Evolutionary conservation across 1,284 basidiomycete genomes (phyloP), one percentile per base, ranked within the genome.

Genomic region (Irpex sp.): DNA sequence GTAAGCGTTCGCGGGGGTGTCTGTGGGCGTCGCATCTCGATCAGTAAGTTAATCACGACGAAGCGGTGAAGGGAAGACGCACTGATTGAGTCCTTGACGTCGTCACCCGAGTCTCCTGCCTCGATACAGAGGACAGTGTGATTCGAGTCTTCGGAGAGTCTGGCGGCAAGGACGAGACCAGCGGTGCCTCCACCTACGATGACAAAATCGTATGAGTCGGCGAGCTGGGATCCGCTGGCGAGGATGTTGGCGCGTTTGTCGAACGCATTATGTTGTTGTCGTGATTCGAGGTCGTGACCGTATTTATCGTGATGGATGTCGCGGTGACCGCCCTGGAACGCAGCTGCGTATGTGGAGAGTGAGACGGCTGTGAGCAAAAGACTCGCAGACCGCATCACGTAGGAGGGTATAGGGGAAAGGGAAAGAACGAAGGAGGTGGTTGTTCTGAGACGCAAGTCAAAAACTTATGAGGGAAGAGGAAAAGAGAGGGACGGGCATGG

Each of bases 61-160:
- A 59, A 7, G 15, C 38, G 44, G 59, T 44, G 40, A 36, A 58
- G 36, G 49, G 34, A 52, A 44, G 5, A 72, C 78, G 40, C 61
- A 81, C 79, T 72, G 59, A 81, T 79, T 11, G 69, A 70, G 62
- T 68, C 70, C 44, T 71, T 69, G 13, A 83, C 81, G 2, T 79
- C 80, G 56, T 81, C 77, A 0, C 88, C 89, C 40, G 84, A 80
- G 51, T 81, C 80, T 15, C 91, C 90, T 4, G 89, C 89, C 72
- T 93, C 90, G 61, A 92, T 79, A 51, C 91, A 88, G 40, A 89
- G 81, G 7, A 93, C 88, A 1, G 87, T 88, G n/a, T 78, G 80
- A 68, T 84, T 85, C 0, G 79, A 73, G 77, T 90, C 85, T 65
- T 90, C 91, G 0, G 88, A 83, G n/a, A 94, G 79, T 31, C 91